Percentiles rank a stretch among this genome's conserved stretches.
These are phyloP conservation scores for Aspergillus sp. DNA, from an alignment of 2,329 filamentous ascomycete species.

Conservation along the genomic window DNA sequence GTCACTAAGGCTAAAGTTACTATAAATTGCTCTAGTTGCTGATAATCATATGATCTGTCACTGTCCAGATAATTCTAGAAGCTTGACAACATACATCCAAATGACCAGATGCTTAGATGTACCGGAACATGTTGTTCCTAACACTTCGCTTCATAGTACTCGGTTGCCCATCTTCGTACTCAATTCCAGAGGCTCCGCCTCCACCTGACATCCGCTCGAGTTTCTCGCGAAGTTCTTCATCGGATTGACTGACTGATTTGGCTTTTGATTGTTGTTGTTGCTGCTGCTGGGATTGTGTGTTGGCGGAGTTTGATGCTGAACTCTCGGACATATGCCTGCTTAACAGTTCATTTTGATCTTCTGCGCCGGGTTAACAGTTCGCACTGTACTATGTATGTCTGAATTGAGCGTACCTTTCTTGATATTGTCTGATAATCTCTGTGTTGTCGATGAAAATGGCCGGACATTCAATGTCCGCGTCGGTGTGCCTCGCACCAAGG, in stretches of 20 bases:
- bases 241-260: constrained; percentile 57
- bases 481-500: neutral
- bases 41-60: too few species aligned
- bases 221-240: constrained; percentile 59
- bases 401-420: neutral
- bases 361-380: neutral
- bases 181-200: constrained; percentile 63
- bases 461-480: neutral
- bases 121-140: constrained; percentile 69
- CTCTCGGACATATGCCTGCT: neutral
- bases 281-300: constrained; percentile 1
- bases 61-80: neutral
- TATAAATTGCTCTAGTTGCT: too few species aligned
- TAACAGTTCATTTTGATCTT: neutral
- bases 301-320: neutral
- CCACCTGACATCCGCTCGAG: constrained; percentile 63
- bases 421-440: neutral
- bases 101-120: constrained; percentile 41
- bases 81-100: neutral
- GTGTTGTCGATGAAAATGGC: neutral
- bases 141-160: constrained; percentile 67
- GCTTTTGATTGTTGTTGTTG: constrained; percentile 15
- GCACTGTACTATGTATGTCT: neutral
- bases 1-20: too few species aligned
- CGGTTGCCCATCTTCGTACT: constrained; percentile 68